Evolutionary conservation across 1,284 basidiomycete species (phyloP), one percentile per base, ranked within the genome.

Genomic region (Sanghuangporus baumii): DNA sequence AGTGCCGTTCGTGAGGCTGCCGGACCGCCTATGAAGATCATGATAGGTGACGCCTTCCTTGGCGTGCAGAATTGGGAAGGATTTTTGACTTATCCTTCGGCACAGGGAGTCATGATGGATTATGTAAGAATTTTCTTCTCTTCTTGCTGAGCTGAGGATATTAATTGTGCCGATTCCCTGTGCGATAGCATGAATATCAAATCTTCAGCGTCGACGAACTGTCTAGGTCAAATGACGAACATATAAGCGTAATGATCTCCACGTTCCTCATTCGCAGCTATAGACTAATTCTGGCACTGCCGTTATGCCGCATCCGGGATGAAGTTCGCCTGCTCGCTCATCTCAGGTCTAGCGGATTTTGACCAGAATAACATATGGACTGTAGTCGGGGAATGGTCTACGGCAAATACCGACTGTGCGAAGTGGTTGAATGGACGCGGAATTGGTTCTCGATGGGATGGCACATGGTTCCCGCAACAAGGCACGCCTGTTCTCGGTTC

Each of bases 321-420:
- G 20, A 38, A 83, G 79, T 80, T 76, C 55, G 76, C 80, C 0
- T 83, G 81, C 67, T 72, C 73, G 37, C 74, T 77, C 64, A 74
- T 74, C 16, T 68, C 74, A 58, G 73, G 68, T 46, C 70, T 82
- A 37, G 66, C 68, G 14, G 67, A 69, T 34, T 87, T 76, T 68
- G 76, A 81, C 6, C 68, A 75, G 12, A 74, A 74, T 16, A 86
- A 85, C 68, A 73, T 88, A 18, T 86, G 81, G 81, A 85, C 85
- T 2, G 74, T 87, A 36, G 78, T 87, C 38, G 89, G 89, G 59
- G 89, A 92, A 78, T 93, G 90, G 90, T 88, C 87, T 5, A 85
- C 81, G 57, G 89, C 91, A 0, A 74, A 83, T 14, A 94, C 91
- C 0, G 93, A 94, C 74, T 94, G 93, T 69, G 88, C 92, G 0